Evolutionary conservation across 345 rosid species (phyloP).

Genomic region (Microthlaspi erraticum): DNA sequence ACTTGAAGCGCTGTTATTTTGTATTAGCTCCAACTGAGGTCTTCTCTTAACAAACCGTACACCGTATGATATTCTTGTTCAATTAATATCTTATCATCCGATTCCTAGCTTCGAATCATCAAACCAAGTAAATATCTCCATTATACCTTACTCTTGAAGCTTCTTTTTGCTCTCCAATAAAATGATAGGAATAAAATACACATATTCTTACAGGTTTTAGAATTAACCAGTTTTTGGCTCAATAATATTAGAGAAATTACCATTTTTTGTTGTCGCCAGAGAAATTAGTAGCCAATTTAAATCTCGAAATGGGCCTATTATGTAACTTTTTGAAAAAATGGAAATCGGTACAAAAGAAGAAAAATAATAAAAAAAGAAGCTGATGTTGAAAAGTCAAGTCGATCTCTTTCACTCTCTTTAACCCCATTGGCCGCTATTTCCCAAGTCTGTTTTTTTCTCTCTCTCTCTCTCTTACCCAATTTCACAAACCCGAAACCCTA

Average conservation of each 20-base stretch:
- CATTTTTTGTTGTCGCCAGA: too few relatives aligned
- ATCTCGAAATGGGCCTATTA: background rate
- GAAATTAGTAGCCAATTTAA: background rate
- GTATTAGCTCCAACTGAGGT: too few relatives aligned
- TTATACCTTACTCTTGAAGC: too few relatives aligned
- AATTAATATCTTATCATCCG: background rate
- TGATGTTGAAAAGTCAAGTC: background rate
- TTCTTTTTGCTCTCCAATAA: background rate
- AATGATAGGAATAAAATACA: too few relatives aligned
- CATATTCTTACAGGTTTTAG: too few relatives aligned
- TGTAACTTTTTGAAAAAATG: background rate
- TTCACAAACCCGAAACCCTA: constrained; percentile 42
- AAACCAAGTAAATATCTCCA: constrained; percentile 1
- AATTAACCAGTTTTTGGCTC: too few relatives aligned
- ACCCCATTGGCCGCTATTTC: constrained; percentile 36
- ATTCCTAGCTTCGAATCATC: background rate
- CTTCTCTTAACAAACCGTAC: too few relatives aligned
- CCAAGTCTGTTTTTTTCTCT: constrained; percentile 16
- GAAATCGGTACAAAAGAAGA: background rate
- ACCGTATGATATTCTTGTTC: constrained; percentile 18
- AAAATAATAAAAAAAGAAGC: background rate
- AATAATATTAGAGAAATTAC: too few relatives aligned
- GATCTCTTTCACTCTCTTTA: constrained; percentile 27
- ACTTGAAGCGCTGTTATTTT: background rate
- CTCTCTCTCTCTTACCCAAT: constrained; percentile 6